Conservation (phyloP, 768 basidiomycete genomes). For the Lentinula aciculospora region DNA sequence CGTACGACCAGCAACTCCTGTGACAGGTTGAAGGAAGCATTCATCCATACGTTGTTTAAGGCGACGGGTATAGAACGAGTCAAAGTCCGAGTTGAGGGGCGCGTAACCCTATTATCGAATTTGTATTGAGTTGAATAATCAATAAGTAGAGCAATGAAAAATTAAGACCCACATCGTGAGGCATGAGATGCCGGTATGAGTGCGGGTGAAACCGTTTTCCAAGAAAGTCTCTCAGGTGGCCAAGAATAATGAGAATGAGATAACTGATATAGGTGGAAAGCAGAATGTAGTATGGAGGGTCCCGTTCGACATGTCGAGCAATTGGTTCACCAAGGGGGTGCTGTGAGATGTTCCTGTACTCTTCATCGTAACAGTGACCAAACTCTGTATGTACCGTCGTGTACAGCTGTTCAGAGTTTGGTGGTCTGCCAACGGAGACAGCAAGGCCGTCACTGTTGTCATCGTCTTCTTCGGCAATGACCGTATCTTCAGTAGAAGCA, state of each 20-base stretch:
- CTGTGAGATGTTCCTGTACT: conserved; percentile 62
- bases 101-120: conserved; percentile 74
- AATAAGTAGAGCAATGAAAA: conserved; percentile 4
- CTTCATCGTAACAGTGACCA: conserved; percentile 80
- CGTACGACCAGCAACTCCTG: conserved; percentile 93
- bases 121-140: conserved; percentile 4
- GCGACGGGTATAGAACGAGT: conserved; percentile 97
- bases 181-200: conserved; percentile 77
- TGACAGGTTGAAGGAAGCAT: conserved; percentile 89
- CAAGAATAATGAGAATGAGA: conserved; percentile 84
- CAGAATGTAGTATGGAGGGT: conserved; percentile 91
- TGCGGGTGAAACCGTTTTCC: conserved; percentile 75
- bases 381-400: conserved; percentile 85
- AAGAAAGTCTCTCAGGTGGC: conserved; percentile 92
- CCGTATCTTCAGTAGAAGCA: conserved; percentile 60
- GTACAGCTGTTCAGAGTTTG: conserved; percentile 77
- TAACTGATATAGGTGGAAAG: conserved; percentile 52
- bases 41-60: conserved; percentile 94
- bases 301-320: conserved; percentile 57
- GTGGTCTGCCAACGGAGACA: conserved; percentile 52
- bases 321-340: conserved; percentile 49
- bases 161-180: conserved; percentile 52
- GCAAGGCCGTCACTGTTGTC: conserved; percentile 52
- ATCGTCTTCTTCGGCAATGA: conserved; percentile 49
- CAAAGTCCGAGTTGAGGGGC: conserved; percentile 95